phyloP scores from a whole-genome alignment of 345 rosid species.

The Theobroma cacao region DNA sequence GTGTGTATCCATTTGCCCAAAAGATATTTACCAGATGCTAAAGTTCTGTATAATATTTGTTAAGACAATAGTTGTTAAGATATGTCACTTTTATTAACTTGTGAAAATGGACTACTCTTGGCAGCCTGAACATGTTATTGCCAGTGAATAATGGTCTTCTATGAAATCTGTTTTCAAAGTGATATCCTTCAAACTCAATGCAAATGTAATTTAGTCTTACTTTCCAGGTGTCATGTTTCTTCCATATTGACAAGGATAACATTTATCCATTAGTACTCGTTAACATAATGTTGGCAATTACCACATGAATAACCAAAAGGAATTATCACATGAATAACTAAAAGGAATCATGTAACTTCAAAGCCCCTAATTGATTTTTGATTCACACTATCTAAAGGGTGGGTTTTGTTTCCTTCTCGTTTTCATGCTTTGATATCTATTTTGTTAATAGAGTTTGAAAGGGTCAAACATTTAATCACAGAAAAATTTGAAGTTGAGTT shows the following conservation, averaged over 20 bases:
- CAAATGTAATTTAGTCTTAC: too few species aligned
- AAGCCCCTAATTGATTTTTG: background rate
- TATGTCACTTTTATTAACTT: background rate
- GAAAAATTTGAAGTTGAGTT: too few species aligned
- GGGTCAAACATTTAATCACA: background rate
- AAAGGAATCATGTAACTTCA: background rate
- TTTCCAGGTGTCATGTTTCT: background rate
- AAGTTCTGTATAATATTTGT: background rate
- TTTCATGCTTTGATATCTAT: background rate
- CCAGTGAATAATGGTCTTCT: background rate
- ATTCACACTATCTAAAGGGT: background rate
- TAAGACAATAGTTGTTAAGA: background rate
- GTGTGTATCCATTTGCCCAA: background rate
- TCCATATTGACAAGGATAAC: background rate
- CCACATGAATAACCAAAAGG: background rate
- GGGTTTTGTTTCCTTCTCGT: background rate
- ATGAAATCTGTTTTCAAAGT: background rate
- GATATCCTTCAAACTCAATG: background rate
- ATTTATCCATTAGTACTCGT: background rate
- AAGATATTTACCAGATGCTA: background rate
- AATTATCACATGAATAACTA: background rate
- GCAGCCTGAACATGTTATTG: background rate
- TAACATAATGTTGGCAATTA: background rate
- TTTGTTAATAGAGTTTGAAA: background rate
- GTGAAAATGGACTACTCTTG: background rate